phyloP scores from a whole-genome alignment of 139 green algal genomes.

The Penium margaritaceum region DNA sequence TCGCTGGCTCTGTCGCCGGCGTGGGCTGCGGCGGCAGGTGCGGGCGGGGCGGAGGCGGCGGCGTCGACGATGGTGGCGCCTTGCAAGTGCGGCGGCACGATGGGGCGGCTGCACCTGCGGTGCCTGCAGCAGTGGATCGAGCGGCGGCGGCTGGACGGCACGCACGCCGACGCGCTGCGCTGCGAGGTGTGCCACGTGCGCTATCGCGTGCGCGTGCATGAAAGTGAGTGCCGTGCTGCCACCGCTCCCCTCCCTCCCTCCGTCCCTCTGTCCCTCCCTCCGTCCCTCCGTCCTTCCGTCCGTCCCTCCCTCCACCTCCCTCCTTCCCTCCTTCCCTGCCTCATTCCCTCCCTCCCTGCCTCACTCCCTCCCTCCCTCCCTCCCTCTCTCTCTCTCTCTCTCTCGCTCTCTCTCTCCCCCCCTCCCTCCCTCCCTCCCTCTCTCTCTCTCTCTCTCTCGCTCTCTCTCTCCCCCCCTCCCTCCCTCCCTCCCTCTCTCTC shows the following conservation, averaged over 20 bases:
- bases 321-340: not conserved
- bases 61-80: not conserved
- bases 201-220: conserved; percentile 2
- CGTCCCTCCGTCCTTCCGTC: not conserved
- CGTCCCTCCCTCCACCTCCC: not conserved
- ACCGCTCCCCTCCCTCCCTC: not conserved
- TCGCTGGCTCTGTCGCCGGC: no score
- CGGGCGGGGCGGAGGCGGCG: not conserved
- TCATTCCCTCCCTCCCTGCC: not conserved
- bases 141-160: conserved; percentile 9
- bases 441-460: not conserved
- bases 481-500: not conserved
- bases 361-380: not conserved
- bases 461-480: not conserved
- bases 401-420: not conserved
- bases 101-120: conserved; percentile 15
- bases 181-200: conserved; percentile 16
- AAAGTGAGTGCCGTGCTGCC: not conserved
- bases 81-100: conserved; percentile 13
- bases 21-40: not conserved
- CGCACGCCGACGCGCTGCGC: not conserved
- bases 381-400: not conserved
- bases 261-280: not conserved
- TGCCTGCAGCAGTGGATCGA: conserved; percentile 25
- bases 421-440: not conserved